phyloP scores from a whole-genome alignment of 345 rosid species.

The Leavenworthia alabamica region DNA sequence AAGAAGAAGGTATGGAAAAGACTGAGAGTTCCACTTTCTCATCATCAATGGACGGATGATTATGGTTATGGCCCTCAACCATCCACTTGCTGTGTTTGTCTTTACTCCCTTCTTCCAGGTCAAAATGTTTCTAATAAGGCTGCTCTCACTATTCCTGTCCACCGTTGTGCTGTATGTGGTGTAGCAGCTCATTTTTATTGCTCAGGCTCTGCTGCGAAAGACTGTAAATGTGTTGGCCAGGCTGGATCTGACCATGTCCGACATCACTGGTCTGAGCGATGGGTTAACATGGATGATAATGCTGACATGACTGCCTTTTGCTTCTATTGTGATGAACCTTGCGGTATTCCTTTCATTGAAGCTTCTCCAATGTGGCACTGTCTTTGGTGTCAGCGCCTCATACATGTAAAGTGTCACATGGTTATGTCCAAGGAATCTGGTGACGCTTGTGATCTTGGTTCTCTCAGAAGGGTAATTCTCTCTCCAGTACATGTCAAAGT shows the following conservation, averaged over 20 bases:
- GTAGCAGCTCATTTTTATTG: constrained; percentile 62
- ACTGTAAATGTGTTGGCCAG: constrained; percentile 63
- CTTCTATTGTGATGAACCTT: constrained; percentile 59
- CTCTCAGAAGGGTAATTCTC: constrained; percentile 50
- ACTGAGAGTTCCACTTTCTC: constrained; percentile 49
- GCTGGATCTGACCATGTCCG: constrained; percentile 44
- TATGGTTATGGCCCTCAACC: constrained; percentile 39
- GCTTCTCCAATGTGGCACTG: constrained; percentile 71
- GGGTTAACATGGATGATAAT: constrained; percentile 57
- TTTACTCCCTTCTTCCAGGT: constrained; percentile 40
- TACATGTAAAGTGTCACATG: constrained; percentile 60
- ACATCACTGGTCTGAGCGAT: constrained; percentile 66
- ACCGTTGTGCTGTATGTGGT: constrained; percentile 53
- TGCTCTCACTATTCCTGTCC: constrained; percentile 37
- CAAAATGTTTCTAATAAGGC: constrained; percentile 35
- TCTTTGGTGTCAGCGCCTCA: constrained; percentile 64
- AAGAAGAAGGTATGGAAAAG: constrained; percentile 53
- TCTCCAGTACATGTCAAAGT: constrained; percentile 57
- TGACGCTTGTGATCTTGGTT: constrained; percentile 57
- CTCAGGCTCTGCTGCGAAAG: constrained; percentile 52
- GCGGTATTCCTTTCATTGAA: constrained; percentile 60
- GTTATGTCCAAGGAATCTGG: constrained; percentile 59
- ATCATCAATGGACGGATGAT: constrained; percentile 56
- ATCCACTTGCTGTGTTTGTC: constrained; percentile 59
- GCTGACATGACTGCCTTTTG: constrained; percentile 57